Evolutionary conservation across 73 alveolate species (phyloP).

Genomic region (Tetrahymena malaccensis): DNA sequence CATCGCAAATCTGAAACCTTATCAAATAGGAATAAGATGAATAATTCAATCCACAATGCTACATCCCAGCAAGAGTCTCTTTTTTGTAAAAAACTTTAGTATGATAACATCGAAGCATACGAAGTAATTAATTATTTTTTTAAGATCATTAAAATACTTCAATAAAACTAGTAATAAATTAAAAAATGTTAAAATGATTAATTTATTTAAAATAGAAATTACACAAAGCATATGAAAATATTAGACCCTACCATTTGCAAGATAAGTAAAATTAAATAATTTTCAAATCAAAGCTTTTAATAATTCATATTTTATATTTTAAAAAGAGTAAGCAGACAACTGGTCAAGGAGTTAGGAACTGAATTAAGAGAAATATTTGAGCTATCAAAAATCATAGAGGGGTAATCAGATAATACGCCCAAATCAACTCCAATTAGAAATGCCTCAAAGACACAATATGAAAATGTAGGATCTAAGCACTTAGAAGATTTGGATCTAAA

Average conservation of each 20-base stretch:
- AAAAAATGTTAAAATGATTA: background rate
- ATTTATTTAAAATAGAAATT: background rate
- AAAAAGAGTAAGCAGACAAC: background rate
- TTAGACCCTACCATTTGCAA: background rate
- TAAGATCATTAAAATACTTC: too few species aligned
- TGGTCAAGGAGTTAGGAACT: background rate
- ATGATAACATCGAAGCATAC: background rate
- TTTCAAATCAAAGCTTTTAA: too few species aligned
- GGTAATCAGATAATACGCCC: background rate
- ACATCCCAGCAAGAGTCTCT: background rate
- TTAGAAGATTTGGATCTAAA: background rate
- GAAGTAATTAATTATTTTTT: background rate
- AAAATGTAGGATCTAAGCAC: background rate
- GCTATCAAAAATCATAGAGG: background rate
- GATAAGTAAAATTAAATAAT: background rate
- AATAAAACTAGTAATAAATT: background rate
- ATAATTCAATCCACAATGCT: background rate
- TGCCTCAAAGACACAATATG: background rate
- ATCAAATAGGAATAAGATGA: background rate
- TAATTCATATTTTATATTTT: background rate
- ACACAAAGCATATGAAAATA: background rate
- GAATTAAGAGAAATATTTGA: background rate
- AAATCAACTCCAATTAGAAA: background rate
- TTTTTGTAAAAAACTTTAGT: background rate
- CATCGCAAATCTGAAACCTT: background rate